Evolutionary conservation across 2,329 filamentous ascomycete species (phyloP).

Genomic region (Epichloe brachyelytri): DNA sequence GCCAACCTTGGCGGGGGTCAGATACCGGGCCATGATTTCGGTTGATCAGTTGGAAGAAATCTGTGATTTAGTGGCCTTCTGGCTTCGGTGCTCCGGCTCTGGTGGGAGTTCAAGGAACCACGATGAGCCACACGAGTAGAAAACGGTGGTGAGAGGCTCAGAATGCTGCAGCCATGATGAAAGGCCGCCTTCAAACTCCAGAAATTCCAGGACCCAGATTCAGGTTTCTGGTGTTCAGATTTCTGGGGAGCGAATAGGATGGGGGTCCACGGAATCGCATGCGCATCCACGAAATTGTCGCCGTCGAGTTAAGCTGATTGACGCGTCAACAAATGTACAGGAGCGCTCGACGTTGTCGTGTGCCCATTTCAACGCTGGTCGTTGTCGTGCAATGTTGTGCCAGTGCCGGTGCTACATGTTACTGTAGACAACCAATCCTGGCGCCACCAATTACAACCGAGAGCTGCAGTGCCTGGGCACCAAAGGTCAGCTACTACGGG

Average conservation of each 20-base stretch:
- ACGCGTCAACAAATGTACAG: neutral
- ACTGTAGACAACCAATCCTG: no score
- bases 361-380: no score
- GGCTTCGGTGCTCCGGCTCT: neutral
- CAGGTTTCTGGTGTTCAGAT: neutral
- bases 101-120: neutral
- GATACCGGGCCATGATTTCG: conserved; percentile 58
- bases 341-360: neutral
- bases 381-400: no score
- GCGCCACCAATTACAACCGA: no score
- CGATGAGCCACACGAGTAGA: neutral
- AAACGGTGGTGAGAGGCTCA: neutral
- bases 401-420: no score
- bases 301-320: neutral
- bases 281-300: neutral
- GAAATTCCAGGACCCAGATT: neutral
- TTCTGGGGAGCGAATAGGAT: neutral
- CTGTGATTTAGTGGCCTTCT: neutral
- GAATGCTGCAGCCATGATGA: neutral
- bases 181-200: neutral
- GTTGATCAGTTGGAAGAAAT: neutral
- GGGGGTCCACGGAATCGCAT: neutral
- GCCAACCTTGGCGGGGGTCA: conserved; percentile 81
- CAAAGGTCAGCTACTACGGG: no score
- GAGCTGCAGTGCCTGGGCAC: no score